Conservation (phyloP, 2,329 filamentous ascomycete genomes). For the Golovinomyces cichoracearum region DNA sequence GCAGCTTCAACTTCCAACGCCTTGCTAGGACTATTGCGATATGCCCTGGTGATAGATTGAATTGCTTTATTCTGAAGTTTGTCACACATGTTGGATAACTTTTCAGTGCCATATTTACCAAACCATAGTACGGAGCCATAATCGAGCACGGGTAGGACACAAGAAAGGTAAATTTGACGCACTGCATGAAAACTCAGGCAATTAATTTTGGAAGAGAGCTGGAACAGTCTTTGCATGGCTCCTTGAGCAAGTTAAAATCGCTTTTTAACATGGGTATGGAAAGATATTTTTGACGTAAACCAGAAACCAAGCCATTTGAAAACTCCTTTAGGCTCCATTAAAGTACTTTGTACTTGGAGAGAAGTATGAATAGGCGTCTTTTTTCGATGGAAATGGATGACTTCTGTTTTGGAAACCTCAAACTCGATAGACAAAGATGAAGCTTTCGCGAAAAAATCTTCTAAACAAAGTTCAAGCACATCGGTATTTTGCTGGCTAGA, state of each 20-base stretch:
- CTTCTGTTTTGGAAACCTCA: neutral
- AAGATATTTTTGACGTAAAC: neutral
- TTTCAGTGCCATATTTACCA: neutral
- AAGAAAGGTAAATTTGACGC: neutral
- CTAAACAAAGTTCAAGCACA: neutral
- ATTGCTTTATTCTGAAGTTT: neutral
- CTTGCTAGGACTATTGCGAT: neutral
- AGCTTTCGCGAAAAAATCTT: neutral
- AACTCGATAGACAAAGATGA: neutral
- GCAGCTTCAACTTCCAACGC: neutral
- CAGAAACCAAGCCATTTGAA: neutral
- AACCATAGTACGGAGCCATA: neutral
- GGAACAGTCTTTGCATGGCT: neutral
- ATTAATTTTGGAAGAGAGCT: neutral
- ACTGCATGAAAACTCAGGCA: neutral
- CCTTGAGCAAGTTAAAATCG: neutral
- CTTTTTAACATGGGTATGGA: neutral
- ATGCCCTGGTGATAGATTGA: neutral
- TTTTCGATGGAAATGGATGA: neutral
- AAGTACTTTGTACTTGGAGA: neutral
- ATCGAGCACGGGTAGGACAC: neutral
- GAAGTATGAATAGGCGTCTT: neutral
- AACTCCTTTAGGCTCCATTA: neutral
- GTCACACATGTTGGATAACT: neutral
- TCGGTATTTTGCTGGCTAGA: neutral